Evolutionary conservation across 768 basidiomycete genomes (phyloP), one percentile per base, ranked within the genome.

Genomic region (Tulasnella calospora): DNA sequence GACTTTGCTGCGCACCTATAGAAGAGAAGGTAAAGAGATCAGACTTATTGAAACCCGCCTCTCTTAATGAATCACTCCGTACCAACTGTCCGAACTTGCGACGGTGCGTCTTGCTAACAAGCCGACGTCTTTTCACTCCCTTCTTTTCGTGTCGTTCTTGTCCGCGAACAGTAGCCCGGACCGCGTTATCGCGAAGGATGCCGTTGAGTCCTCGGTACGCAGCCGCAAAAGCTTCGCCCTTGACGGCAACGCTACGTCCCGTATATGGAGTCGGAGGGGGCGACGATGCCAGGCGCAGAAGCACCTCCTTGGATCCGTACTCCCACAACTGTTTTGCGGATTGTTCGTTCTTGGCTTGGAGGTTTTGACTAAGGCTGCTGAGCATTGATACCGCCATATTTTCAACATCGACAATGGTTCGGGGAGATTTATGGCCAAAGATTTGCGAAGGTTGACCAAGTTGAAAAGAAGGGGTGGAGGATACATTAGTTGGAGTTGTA

Each of bases 1-100:
- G 47, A 94, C 92, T 85, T 92, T 94, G 86, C 89, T 89, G 84
- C 94, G 89, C 80, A 95, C 93, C 94, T 95, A 82, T n/a, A 80
- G 78, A 79, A 44, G 80, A 79, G 75, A 78, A 79, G n/a, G 51
- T 13, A 27, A 57, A 78, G 79, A 81, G 69, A 73, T 79, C 51
- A 74, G 72, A 81, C 7, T 17, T 30, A 23, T 57, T 77, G 46
- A 76, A 74, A 79, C 51, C 67, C 41, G 23, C 67, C 61, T 41
- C 76, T 71, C 73, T 78, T 79, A 70, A 61, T 80, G 61, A 82
- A 40, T 44, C 77, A 76, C 71, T 77, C 79, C 89, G 80, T 85
- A 90, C 94, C 88, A 93, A 91, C 81, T 93, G 86, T 71, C 93
- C 91, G 84, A 95, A 95, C 79, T 88, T 89, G 82, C 87, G 90